Evolutionary conservation across 1,139 yeast species (phyloP).

Genomic region (Suhomyces taliae): DNA sequence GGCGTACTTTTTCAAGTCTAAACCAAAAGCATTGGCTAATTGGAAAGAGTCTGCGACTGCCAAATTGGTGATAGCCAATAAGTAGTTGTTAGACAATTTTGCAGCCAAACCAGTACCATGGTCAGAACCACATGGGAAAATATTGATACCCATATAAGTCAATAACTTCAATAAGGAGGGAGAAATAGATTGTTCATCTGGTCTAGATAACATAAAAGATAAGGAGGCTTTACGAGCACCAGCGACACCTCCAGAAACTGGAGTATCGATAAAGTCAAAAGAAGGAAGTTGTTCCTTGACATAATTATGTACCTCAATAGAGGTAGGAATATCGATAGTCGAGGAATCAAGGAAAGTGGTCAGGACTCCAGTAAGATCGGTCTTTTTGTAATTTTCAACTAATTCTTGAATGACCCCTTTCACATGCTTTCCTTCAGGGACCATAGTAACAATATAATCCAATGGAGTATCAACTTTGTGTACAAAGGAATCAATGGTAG

Average conservation of each 20-base stretch:
- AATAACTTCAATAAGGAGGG: conserved; percentile 33
- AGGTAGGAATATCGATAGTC: conserved; percentile 56
- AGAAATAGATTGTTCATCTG: conserved; percentile 25
- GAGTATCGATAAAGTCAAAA: conserved; percentile 55
- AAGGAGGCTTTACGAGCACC: conserved; percentile 59
- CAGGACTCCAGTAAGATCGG: conserved; percentile 12
- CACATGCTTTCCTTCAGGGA: conserved; percentile 61
- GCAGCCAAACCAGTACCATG: conserved; percentile 63
- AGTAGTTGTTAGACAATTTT: conserved; percentile 57
- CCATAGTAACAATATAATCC: conserved; percentile 54
- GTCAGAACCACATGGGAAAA: conserved; percentile 53
- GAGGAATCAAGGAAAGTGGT: conserved; percentile 50
- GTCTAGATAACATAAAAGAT: conserved; percentile 57
- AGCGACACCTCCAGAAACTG: conserved; percentile 62
- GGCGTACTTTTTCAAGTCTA: conserved; percentile 50
- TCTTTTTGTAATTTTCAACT: conserved; percentile 27
- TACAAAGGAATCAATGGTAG: conserved; percentile 30
- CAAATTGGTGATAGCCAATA: conserved; percentile 57
- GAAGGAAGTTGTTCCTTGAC: conserved; percentile 33
- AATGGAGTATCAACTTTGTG: conserved; percentile 39
- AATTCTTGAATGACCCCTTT: conserved; percentile 43
- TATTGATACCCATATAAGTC: conserved; percentile 51
- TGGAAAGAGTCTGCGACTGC: conserved; percentile 64
- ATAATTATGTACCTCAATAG: conserved; percentile 40
- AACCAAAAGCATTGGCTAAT: conserved; percentile 54